Evolutionary conservation across 2,329 filamentous ascomycete genomes (phyloP).

Genomic region (Paraphoma chrysanthemicola): DNA sequence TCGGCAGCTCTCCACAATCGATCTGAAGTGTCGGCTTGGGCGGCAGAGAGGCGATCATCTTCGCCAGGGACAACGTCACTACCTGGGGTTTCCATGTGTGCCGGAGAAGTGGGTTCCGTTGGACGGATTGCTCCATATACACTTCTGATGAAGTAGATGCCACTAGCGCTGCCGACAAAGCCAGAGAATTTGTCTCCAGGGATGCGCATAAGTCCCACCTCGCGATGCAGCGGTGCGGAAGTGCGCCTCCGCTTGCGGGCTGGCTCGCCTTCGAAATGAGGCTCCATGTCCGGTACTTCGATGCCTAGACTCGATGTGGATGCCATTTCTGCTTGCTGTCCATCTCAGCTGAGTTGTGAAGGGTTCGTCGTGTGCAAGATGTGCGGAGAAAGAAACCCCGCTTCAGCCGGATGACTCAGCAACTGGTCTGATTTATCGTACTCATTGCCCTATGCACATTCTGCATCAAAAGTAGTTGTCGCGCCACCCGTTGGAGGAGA

Average conservation of each 20-base stretch:
- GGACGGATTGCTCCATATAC: slow-evolving; percentile 58
- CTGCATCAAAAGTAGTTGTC: slow-evolving; percentile 9
- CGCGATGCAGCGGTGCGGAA: slow-evolving; percentile 35
- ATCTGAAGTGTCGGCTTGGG: slow-evolving; percentile 20
- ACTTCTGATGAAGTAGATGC: slow-evolving; percentile 65
- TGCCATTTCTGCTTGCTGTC: not conserved
- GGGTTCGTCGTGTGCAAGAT: not conserved
- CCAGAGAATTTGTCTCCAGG: slow-evolving; percentile 57
- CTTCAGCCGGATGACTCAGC: slow-evolving; percentile 6
- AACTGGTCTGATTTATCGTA: not conserved
- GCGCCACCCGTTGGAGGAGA: not conserved
- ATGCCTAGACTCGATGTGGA: slow-evolving; percentile 6
- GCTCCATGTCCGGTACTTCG: not conserved
- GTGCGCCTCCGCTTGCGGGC: slow-evolving; percentile 21
- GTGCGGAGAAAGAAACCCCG: slow-evolving; percentile 19
- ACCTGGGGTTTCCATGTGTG: slow-evolving; percentile 28
- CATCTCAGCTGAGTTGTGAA: not conserved
- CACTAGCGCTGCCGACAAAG: slow-evolving; percentile 65
- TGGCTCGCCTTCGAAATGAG: slow-evolving; percentile 2
- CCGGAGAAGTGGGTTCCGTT: slow-evolving; percentile 15
- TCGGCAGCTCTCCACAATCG: slow-evolving; percentile 45
- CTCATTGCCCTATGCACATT: not conserved
- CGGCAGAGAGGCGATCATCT: slow-evolving; percentile 58
- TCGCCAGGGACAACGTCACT: slow-evolving; percentile 62
- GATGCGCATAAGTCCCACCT: slow-evolving; percentile 61